Evolutionary conservation across 1,284 basidiomycete species (phyloP), one percentile per base, ranked within the genome.

Genomic region (Lignosus rhinocerotis): DNA sequence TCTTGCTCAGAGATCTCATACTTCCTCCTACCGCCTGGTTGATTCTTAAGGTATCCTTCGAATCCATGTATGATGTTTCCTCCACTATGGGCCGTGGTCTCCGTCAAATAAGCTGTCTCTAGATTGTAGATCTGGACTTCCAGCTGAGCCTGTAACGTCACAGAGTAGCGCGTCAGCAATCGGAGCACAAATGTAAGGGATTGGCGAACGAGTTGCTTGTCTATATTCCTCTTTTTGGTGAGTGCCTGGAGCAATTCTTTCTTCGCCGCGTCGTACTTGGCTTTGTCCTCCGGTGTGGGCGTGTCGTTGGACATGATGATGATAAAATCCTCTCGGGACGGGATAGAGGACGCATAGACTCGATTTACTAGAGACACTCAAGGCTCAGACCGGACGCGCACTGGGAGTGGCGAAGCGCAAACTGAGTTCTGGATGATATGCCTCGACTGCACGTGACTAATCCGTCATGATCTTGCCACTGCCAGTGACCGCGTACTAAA

Each of bases 41-140:
- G 86, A 56, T 88, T 90, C 73, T 93, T 93, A 59, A 92, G 80
- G 67, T 92, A 93, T 42, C 86, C 84, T 51, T 93, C 90, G 65
- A 92, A 92, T 7, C 90, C 90, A 65, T 88, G 87, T 44, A 93
- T 87, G 58, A 93, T 90, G 66, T 93, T 93, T 19, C 91, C 91
- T 11, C 90, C 88, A 63, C 82, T 86, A 62, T 88, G 85, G 0
- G 78, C 76, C 0, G 85, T 81, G 1, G 90, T 92, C 55, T 93
- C 91, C 9, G 82, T 81, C 44, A 93, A 75, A 72, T 93, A 93
- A 0, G 79, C 74, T 11, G 81, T 82, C 70, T 93, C 90, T 31
- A 90, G 78, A 61, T 82, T 84, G 74, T 88, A 88, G 61, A 93
- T 88, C 66, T 89, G 83, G 32, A 83, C 75, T 72, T 93, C 90